Evolutionary conservation across 768 basidiomycete genomes (phyloP).

Genomic region (Crassisporium funariophilum): DNA sequence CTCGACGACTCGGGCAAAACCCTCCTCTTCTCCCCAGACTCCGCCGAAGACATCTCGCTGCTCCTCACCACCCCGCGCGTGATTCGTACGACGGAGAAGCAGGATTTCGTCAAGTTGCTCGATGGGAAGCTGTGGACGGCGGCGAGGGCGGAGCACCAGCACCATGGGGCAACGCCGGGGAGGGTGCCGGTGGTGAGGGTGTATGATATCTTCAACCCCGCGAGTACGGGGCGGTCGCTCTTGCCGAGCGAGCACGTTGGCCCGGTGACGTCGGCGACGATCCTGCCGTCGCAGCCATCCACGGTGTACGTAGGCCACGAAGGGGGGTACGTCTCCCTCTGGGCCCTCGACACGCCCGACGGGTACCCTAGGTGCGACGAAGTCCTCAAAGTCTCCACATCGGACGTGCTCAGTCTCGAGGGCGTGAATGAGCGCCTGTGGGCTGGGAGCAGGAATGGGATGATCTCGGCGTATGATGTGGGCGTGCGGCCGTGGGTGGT

Average conservation of each 20-base stretch:
- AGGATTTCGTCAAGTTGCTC: constrained; percentile 76
- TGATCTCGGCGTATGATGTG: constrained; percentile 82
- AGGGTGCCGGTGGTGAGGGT: constrained; percentile 77
- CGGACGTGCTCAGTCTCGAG: constrained; percentile 80
- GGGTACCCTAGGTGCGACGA: constrained; percentile 68
- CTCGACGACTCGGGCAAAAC: constrained; percentile 87
- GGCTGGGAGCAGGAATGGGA: constrained; percentile 84
- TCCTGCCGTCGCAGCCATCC: constrained; percentile 67
- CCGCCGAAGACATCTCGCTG: constrained; percentile 47
- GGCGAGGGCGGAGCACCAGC: constrained; percentile 51
- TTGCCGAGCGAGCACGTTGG: constrained; percentile 75
- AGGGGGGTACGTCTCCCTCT: constrained; percentile 86
- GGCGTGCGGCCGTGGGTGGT: constrained; percentile 76
- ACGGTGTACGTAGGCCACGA: constrained; percentile 89
- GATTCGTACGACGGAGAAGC: constrained; percentile 76
- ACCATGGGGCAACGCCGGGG: constrained; percentile 32
- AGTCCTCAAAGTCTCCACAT: constrained; percentile 77
- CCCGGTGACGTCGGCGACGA: constrained; percentile 77
- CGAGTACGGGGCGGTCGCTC: constrained; percentile 53
- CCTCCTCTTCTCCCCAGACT: constrained; percentile 65
- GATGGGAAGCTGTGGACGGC: constrained; percentile 86
- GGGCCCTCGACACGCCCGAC: constrained; percentile 58
- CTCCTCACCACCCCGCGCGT: constrained; percentile 53
- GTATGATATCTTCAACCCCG: constrained; percentile 73
- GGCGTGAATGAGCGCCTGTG: constrained; percentile 86